Evolutionary conservation across 805 yeast genomes (phyloP), one percentile per base, ranked within the genome.

Genomic region (Nakazawaea sp.): DNA sequence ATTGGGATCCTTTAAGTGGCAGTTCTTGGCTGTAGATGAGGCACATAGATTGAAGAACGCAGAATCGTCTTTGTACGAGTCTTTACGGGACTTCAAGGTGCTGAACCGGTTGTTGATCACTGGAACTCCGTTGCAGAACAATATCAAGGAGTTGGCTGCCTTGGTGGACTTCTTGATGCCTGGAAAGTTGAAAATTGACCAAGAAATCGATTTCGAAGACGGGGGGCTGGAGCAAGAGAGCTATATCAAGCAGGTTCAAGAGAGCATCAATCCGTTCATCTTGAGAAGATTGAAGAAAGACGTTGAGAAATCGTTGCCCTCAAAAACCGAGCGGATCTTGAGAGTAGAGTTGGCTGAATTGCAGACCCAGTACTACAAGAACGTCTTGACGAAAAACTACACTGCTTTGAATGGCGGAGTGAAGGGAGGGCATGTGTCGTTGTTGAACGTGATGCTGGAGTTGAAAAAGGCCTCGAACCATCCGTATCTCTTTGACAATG

Each of bases 41-140:
- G 99, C 98, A 4, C 99, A 92, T 62, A 73, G 98, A 53, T 69
- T 92, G 54, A 92, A 92, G 50, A 92, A 92, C 55, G 85, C 96
- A 0, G 97, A 89, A 56, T 79, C 92, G 20, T 89, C 97, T 0
- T 64, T 92, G 28, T 92, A 92, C 56, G 97, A 90, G 53, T 81
- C 95, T 3, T 68, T 92, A 41, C 73, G 69, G 49, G 83, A 81
- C 45, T 87, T 92, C 64, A 83, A 79, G 49, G 92, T 82, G 9
- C 71, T 79, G 2, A 92, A 92, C 59, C 68, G 97, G 48, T 63
- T 92, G 43, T 69, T 92, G 45, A 92, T 92, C 50, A 92, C 99
- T 3, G 99, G 99, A 64, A 92, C 99, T 1, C 99, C 99, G 6
- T 69, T 92, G 45, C 99, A 92, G 58, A 92, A 92, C 53, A 92